Percentiles rank a stretch among this genome's conserved stretches.
phyloP scores from a whole-genome alignment of 768 basidiomycete species.

The Chalciporus sphaerocephalus region DNA sequence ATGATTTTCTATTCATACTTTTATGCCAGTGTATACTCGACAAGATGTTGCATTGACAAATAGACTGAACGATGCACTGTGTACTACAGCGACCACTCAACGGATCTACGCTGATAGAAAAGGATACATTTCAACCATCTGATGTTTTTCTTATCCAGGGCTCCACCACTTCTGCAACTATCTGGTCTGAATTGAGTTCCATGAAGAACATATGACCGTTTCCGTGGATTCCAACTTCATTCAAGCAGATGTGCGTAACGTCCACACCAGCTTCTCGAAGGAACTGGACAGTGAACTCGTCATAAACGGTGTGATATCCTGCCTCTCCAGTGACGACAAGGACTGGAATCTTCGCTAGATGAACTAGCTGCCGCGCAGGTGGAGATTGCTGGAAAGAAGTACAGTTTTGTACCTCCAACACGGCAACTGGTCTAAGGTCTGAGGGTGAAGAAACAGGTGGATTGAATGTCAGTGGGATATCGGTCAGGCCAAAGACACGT shows the following conservation, averaged over 20 bases:
- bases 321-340: constrained; percentile 47
- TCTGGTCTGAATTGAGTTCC: constrained; percentile 45
- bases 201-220: constrained; percentile 58
- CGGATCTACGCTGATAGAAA: not conserved
- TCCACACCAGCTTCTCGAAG: constrained; percentile 42
- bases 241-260: constrained; percentile 39
- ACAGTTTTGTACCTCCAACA: constrained; percentile 27
- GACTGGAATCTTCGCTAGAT: constrained; percentile 42
- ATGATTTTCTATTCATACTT: too few species aligned
- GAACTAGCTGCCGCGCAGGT: constrained; percentile 41
- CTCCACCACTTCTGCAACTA: constrained; percentile 38
- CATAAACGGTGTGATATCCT: constrained; percentile 49
- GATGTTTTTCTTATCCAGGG: constrained; percentile 34
- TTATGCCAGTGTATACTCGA: too few species aligned
- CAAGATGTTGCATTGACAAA: not conserved
- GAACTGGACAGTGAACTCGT: constrained; percentile 42
- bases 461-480: constrained; percentile 41
- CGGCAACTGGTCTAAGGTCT: constrained; percentile 32
- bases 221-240: constrained; percentile 44
- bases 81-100: not conserved
- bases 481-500: constrained; percentile 47
- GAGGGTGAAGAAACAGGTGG: constrained; percentile 40
- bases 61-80: not conserved
- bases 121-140: not conserved
- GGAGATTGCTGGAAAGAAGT: constrained; percentile 41